Conservation (phyloP, 2,329 filamentous ascomycete species). For the Epichloe aotearoae region DNA sequence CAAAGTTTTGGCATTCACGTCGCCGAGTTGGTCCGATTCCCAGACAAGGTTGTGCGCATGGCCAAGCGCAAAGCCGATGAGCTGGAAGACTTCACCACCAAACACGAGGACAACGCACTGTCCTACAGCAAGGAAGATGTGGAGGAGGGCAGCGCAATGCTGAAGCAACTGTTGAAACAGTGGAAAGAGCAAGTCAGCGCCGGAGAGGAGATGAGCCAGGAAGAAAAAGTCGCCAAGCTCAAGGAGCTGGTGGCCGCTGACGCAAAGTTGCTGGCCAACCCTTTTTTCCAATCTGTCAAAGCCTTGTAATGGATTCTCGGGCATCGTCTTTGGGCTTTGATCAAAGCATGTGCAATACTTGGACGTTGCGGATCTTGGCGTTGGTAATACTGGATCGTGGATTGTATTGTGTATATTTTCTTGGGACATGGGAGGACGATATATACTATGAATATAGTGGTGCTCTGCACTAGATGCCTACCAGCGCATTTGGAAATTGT, state of each 20-base stretch:
- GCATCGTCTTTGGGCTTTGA: not conserved
- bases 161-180: constrained; percentile 69
- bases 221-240: constrained; percentile 68
- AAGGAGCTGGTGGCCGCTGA: constrained; percentile 67
- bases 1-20: constrained; percentile 98
- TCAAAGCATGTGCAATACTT: not conserved
- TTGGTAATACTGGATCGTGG: not conserved
- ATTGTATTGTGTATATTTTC: not conserved
- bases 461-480: not conserved
- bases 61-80: constrained; percentile 98
- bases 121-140: constrained; percentile 73
- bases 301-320: constrained; percentile 26
- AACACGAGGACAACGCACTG: constrained; percentile 49
- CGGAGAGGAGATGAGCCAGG: constrained; percentile 46
- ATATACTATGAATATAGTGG: not conserved
- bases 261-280: constrained; percentile 47
- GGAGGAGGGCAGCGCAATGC: constrained; percentile 69
- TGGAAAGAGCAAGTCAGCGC: constrained; percentile 70
- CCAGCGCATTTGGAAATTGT: no score
- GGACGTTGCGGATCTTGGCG: not conserved
- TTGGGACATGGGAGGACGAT: not conserved
- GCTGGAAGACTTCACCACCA: constrained; percentile 84
- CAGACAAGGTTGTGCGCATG: constrained; percentile 95
- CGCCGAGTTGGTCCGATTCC: constrained; percentile 90
- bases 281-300: constrained; percentile 56